Base-by-base conservation (phyloP, 495 filamentous ascomycete genomes). In the Lindgomyces ingoldianus region DNA sequence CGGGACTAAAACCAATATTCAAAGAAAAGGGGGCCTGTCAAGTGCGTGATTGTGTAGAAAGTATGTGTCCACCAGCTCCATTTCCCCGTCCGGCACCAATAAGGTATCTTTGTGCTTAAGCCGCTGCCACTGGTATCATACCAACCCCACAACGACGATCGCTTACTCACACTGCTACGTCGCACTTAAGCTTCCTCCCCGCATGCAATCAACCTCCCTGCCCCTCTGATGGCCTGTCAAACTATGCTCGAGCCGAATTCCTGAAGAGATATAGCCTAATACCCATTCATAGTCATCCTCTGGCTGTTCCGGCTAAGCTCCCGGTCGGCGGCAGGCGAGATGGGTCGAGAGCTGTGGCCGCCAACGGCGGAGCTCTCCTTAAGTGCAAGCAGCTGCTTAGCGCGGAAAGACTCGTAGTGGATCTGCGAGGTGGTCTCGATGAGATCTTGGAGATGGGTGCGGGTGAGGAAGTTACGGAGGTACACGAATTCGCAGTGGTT, bases 401-500 rank as follows among this genome's bases (percentile, higher is more conserved):
- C 93, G 78, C 94, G 93, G 92, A 98, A 99, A 52, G 91, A 95
- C 83, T 99, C 94, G 81, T 99, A 99, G 82, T 99, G 94, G 78
- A 98, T 99, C 81, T 98, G 94, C 68, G 93, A 96, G n/a, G 94
- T 99, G 12, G 94, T 99, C 77, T 96, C 94, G 77, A 99, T 97
- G 59, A 99, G 85, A 71, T 99, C 94, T 81, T 99, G 90, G 57
- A 96, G 82, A 78, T 99, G 94, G 47, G 94, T 93, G 75, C 93
- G 88, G 73, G 91, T 96, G 62, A 99, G 84, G 85, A 99, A 99
- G 83, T 99, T 93, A 71, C 94, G 85, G 57, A 99, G 85, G 76
- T 94, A 96, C 71, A 98, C 89, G 73, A 99, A 99, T 83, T 99
- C 94, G 86, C 94, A 99, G 80, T 99, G 94, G 78, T 87, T 95